Evolutionary conservation across 2,329 filamentous ascomycete genomes (phyloP), one percentile per base, ranked within the genome.

Genomic region (Nigrospora sphaerica): DNA sequence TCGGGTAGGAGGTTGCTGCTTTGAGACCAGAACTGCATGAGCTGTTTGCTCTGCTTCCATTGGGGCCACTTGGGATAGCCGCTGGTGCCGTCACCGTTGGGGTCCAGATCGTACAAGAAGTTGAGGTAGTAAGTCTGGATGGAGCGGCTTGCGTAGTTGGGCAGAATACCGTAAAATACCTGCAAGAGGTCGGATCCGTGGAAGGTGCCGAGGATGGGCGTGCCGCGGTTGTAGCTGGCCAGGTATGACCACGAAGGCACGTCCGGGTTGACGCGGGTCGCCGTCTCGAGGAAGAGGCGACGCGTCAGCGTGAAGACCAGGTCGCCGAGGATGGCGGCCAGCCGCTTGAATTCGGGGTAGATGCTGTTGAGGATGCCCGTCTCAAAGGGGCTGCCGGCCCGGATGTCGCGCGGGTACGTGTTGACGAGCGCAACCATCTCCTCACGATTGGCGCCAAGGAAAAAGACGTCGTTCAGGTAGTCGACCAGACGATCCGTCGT

Each of bases 191-290:
- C 87, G 1, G 75, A 80, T 13, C 66, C 83, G 61, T 93, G 88
- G 65, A 88, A 86, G 0, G 86, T 91, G 16, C 88, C 88, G 0
- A 92, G 63, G 41, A 91, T 65, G 0, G 87, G 83, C 0, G 81
- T 84, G 11, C 83, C 83, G 59, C 83, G 80, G 67, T 85, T 65
- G 65, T 91, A 91, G 0, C 80, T 83, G 0, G 83, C 68, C 1
- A 93, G 74, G 65, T 90, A 93, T 0, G 83, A 88, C 86, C 86
- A 93, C 1, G 72, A 68, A 0, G 81, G 80, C 0, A 89, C 78
- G 32, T 64, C 54, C 0, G 82, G 81, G 51, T 80, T 73, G 12
- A 69, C 65, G 1, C 65, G 45, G 0, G 61, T 57, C 2, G 78
- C 62, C 0, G 57, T 48, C 12, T 72, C 58, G 18, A 93, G 75